These are phyloP conservation scores for Harringtonia aguacate DNA, from an alignment of 2,329 filamentous ascomycete species.

Conservation along the genomic window DNA sequence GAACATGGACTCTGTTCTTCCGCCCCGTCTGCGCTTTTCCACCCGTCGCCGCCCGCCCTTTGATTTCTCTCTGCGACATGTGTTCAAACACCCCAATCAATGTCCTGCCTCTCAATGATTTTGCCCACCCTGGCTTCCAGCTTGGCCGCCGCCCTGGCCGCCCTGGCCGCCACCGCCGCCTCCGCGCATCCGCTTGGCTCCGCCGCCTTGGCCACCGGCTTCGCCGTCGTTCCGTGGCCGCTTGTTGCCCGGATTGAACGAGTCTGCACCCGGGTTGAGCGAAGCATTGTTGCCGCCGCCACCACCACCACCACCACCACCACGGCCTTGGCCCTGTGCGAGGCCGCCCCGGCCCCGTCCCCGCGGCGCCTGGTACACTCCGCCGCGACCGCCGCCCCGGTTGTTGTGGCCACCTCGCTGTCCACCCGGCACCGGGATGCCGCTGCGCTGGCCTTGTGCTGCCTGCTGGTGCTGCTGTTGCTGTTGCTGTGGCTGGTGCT, in stretches of 20 bases:
- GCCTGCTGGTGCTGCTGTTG: slow-evolving; percentile 5
- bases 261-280: slow-evolving; percentile 39
- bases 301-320: slow-evolving; percentile 18
- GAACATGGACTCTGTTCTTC: no score
- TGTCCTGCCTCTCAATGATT: no score
- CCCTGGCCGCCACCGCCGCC: slow-evolving; percentile 10
- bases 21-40: no score
- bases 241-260: slow-evolving; percentile 45
- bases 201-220: slow-evolving; percentile 15
- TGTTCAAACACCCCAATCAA: no score
- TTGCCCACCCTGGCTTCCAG: no score
- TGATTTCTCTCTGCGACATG: no score
- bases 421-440: slow-evolving; percentile 14
- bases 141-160: no score
- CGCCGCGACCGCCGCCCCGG: slow-evolving; percentile 13
- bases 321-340: slow-evolving; percentile 11
- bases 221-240: slow-evolving; percentile 39
- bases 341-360: slow-evolving; percentile 15
- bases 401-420: slow-evolving; percentile 11
- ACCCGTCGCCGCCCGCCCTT: no score
- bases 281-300: slow-evolving; percentile 25
- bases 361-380: slow-evolving; percentile 17
- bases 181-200: slow-evolving; percentile 24
- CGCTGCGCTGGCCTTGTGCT: slow-evolving; percentile 5
- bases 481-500: background rate